Base-by-base conservation (phyloP, 2,329 filamentous ascomycete genomes). In the Fusarium redolens region DNA sequence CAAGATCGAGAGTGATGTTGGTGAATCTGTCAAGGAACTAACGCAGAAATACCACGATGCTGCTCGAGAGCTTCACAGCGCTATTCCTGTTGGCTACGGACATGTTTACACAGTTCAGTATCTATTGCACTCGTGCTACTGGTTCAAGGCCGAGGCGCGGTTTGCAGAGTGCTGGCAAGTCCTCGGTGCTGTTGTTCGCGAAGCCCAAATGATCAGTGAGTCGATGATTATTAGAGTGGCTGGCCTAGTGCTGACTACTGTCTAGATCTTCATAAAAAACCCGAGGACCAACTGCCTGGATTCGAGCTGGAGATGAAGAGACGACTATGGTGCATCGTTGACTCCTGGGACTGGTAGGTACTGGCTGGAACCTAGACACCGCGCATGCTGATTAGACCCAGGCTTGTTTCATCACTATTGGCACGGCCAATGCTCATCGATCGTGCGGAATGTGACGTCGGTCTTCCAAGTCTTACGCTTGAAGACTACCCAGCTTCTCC, bases 151-250 rank as follows among this genome's bases (percentile, higher is more conserved):
- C 1, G 66, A 69, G 20, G 66, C 66, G 4, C 65, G 65, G 1
- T 69, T 69, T 11, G 65, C 66, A 7, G 66, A 69, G 45, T 69
- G 66, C 35, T 69, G 66, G 66, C 66, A 69, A 10, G 65, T 69
- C 0, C 31, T 69, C 13, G 51, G 66, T 3, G 59, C 58, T 9
- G 66, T 69, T 15, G 66, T 69, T 1, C 58, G 66, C 54, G 65
- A 69, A n/a, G 66, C 66, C 3, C 65, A 69, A 31, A 69, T 69
- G 65, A 69, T 69, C 4, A 50, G 66, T 69, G 20, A 54, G 58
- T 22, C 22, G 22, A 22, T 22, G 22, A 22, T 22, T 22, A 12
- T 5, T 8, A 4, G 2, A 18, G 4, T 5, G 1, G 1, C 14
- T 13, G 10, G 4, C 3, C 2, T 4, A 10, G 20, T 31, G 12